Evolutionary conservation across 2,329 filamentous ascomycete species (phyloP).

Genomic region (Beauveria rudraprayagi): DNA sequence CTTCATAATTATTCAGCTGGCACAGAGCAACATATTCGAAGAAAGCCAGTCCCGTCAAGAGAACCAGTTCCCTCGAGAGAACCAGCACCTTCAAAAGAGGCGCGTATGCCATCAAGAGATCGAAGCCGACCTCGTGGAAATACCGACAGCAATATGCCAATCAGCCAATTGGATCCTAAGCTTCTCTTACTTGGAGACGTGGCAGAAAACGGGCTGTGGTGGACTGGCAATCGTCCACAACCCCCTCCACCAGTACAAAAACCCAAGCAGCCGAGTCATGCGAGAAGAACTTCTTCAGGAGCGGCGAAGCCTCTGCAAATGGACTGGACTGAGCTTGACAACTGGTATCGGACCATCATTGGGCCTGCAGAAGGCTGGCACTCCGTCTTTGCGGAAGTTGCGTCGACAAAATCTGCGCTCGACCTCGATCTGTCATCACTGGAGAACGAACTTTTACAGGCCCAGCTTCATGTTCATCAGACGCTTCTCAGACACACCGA

Average conservation of each 20-base stretch:
- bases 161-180: constrained; percentile 62
- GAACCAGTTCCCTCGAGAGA: constrained; percentile 29
- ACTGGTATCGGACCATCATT: constrained; percentile 67
- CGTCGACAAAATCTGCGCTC: constrained; percentile 21
- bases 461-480: constrained; percentile 61
- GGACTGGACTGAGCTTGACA: constrained; percentile 62
- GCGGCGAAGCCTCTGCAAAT: constrained; percentile 51
- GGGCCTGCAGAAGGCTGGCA: constrained; percentile 63
- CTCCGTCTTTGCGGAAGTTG: constrained; percentile 47
- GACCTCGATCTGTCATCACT: constrained; percentile 33
- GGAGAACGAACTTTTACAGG: constrained; percentile 42
- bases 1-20: constrained; percentile 10
- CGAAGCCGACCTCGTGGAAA: constrained; percentile 12
- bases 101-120: constrained; percentile 26
- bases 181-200: constrained; percentile 65
- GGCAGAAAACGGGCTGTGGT: constrained; percentile 77
- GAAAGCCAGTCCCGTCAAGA: constrained; percentile 21
- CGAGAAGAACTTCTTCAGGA: background rate
- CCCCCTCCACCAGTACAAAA: background rate
- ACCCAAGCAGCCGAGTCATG: background rate
- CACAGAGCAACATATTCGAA: constrained; percentile 15
- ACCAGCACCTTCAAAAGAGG: constrained; percentile 22
- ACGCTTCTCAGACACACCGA: constrained; percentile 72
- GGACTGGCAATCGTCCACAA: constrained; percentile 48
- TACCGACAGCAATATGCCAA: constrained; percentile 19